Conservation (phyloP, 192 early-diverging fungal species). For the Backusella sp. region DNA sequence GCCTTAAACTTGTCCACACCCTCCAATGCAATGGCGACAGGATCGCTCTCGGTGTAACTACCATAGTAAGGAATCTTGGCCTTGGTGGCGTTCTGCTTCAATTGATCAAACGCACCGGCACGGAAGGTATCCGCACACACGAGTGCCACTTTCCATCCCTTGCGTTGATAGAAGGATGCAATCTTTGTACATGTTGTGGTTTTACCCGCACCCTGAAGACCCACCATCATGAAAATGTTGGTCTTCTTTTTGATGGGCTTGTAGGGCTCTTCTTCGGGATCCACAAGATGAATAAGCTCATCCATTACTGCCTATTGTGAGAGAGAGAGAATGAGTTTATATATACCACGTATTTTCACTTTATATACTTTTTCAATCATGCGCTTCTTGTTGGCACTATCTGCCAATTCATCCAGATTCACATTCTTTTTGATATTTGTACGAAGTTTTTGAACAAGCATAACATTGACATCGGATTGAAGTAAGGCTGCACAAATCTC, state of each 20-base stretch:
- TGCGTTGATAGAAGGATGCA: conserved; percentile 87
- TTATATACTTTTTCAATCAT: conserved; percentile 68
- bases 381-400: conserved; percentile 82
- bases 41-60: conserved; percentile 91
- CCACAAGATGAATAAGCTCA: conserved; percentile 83
- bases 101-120: conserved; percentile 97
- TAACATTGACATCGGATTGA: conserved; percentile 90
- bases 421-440: conserved; percentile 83
- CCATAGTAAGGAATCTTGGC: conserved; percentile 96
- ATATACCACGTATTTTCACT: not conserved
- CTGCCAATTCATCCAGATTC: conserved; percentile 79
- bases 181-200: conserved; percentile 97
- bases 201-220: conserved; percentile 93
- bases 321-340: too few relatives aligned
- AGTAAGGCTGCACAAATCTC: conserved; percentile 89
- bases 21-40: conserved; percentile 86
- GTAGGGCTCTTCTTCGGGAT: conserved; percentile 85
- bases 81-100: conserved; percentile 96
- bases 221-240: conserved; percentile 97
- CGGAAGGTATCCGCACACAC: conserved; percentile 97
- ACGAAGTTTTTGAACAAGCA: conserved; percentile 78
- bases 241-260: conserved; percentile 79
- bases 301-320: conserved; percentile 80
- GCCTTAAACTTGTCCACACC: conserved; percentile 93
- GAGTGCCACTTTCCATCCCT: conserved; percentile 90